Base-by-base conservation (phyloP, 73 alveolate species). In the Paramecium pentaurelia region DNA sequence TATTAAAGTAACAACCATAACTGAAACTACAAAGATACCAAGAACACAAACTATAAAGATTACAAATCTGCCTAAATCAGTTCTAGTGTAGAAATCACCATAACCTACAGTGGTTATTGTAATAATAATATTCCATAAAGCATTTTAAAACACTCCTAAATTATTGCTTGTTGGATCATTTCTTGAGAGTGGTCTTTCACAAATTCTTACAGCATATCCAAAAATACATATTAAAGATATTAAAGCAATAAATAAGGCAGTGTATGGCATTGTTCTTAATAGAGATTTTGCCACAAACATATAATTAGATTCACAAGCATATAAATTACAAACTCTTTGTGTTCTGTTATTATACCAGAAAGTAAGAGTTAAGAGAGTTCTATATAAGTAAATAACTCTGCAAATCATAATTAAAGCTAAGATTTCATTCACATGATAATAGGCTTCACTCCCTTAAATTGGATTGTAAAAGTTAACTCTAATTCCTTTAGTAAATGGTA, bases 71-170 rank as follows among this genome's bases (percentile, higher is more conserved):
- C 99, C 99, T 73, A 98, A 93, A 86, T 96, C 98, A 28, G 99
- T 98, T 40, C 96, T 88, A 42, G 99, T 99, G 87, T 93, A 97
- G 86, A 92, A 96, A 92, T 98, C 99, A 27, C 99, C 99, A 95
- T 95, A 98, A 71, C 99, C 99, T 10, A 98, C 98, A n/a, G 99
- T 95, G 58, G 98, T 96, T 95, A 97, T 95, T 28, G 99, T 98
- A 32, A 98, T 95, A 7, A 98, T 96, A 64, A 96, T 95, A 77
- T 92, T 93, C 99, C 99, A 98, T 58, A 98, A 71, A 10, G 98
- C 96, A 93, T 97, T 98, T 44, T 96, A 83, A 70, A 36, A 87
- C n/a, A 75, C 6, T 75, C 88, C 88, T 20, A 75, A 22, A 36
- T 75, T 75, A 22, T 75, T 75, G 8, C 38, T 36, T 30, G 60